Evolutionary conservation across 768 basidiomycete species (phyloP), one percentile per base, ranked within the genome.

Genomic region (Tremella fuciformis): DNA sequence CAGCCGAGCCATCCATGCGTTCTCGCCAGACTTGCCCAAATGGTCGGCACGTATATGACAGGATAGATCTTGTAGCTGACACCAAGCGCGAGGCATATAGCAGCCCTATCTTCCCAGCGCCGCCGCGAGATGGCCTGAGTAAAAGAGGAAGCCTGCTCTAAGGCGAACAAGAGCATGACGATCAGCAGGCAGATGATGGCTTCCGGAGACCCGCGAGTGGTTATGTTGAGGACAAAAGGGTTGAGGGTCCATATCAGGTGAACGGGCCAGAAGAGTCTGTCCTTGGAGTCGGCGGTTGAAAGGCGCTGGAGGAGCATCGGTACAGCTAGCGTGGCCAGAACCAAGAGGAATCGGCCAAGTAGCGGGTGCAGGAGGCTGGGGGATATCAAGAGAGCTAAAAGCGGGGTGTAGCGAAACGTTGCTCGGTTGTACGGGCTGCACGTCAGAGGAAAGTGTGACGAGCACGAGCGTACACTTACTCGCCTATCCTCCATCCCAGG

Each of bases 51-150:
- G 73, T 97, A 97, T 56, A 99, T 84, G 64, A 93, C 80, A 0
- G 96, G 96, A 71, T 96, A 98, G 56, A 99, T 89, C 78, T 99
- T 99, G 89, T 91, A 94, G 68, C 97, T 92, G 0, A 91, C 86
- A 61, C 88, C 86, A 40, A 91, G 66, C 0, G 91, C 96, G 19
- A 93, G 80, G 55, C 86, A 70, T 3, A 89, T 64, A 0, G 90
- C 92, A 0, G 90, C 84, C 2, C 76, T 61, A 50, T 83, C 81
- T 85, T 88, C 88, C 44, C 80, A 80, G 11, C 13, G 51, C 25
- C 13, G 55, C 19, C 2, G 50, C 47, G 1, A 39, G 18, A 41
- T 16, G 57, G 58, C 16, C 18, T 21, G 50, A 1, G 39, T 24
- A 6, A 13, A 21, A 26, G 55, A 47, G n/a, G 38, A 19, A n/a